Evolutionary conservation across 352 stramenopile species (phyloP).

Genomic region (Phytophthora cactorum): DNA sequence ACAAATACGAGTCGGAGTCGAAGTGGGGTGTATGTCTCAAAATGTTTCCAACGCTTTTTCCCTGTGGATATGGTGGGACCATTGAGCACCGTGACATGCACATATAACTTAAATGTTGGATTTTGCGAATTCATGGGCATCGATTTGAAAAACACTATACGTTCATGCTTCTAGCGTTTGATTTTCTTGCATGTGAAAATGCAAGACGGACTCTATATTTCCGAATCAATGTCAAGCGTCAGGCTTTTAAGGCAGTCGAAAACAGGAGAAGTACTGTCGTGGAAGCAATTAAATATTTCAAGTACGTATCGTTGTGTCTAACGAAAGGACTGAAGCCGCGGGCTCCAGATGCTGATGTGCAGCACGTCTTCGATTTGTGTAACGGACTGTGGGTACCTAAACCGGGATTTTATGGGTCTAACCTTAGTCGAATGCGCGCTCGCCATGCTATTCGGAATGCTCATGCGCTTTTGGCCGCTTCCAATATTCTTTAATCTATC

Average conservation of each 20-base stretch:
- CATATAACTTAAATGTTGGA: too few species aligned
- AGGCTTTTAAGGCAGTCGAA: slow-evolving; percentile 14
- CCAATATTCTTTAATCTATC: slow-evolving; percentile 40
- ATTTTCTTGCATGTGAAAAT: too few species aligned
- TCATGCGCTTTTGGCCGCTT: slow-evolving; percentile 29
- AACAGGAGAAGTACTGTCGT: slow-evolving; percentile 5
- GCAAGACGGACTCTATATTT: too few species aligned
- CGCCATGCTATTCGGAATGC: slow-evolving; percentile 33
- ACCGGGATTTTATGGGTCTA: slow-evolving; percentile 30
- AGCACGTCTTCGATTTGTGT: slow-evolving; percentile 19
- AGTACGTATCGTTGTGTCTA: not conserved
- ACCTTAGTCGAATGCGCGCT: slow-evolving; percentile 19
- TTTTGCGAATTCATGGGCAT: too few species aligned
- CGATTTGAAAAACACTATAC: too few species aligned
- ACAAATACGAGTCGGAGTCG: too few species aligned
- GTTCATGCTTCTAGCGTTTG: too few species aligned
- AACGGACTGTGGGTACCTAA: slow-evolving; percentile 24
- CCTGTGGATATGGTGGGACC: too few species aligned
- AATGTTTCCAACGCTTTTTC: too few species aligned
- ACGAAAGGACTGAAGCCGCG: not conserved
- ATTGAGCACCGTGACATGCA: too few species aligned
- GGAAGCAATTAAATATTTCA: slow-evolving; percentile 24
- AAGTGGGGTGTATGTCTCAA: too few species aligned
- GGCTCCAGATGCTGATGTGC: slow-evolving; percentile 3
- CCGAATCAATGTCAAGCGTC: slow-evolving; percentile 16